Base-by-base conservation (phyloP, 2,329 filamentous ascomycete genomes). In the Alternaria consortialis region DNA sequence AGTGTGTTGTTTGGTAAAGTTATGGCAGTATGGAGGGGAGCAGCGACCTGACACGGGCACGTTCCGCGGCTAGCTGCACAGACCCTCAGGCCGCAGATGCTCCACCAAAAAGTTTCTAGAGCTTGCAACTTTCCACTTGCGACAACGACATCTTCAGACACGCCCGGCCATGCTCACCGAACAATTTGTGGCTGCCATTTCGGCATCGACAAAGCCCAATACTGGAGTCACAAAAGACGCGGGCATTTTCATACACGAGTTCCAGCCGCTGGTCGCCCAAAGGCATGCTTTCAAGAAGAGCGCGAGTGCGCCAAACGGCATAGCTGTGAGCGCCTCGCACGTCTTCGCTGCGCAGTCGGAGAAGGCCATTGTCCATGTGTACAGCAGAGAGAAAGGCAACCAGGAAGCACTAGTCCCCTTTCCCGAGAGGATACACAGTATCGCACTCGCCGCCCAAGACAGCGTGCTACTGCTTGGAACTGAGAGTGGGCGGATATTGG, bases 351-450 rank as follows among this genome's bases (percentile, higher is more conserved):
- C 93, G 4, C 95, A 99, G 78, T 86, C 91, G 51, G 93, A 94
- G 66, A 98, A 97, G 79, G 92, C 93, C 0, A 91, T 97, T 42
- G 86, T 99, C 1, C 92, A 98, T 80, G 93, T 99, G 56, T 99
- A 98, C 80, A 94, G 87, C 59, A 87, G 93, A 56, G 85, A 89
- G 60, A 91, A 91, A 65, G 91, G 91, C 29, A 95, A 91, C 70
- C 93, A 97, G 75, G 94, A 98, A 80, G 91, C 92, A 7, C 86
- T 92, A 17, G 88, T 98, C 20, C 91, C 94, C 0, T 97, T 99
- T 72, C 89, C 91, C 0, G 94, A 98, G 79, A 87, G 89, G 71
- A 92, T 99, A 73, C 89, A 88, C 66, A 93, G 91, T 79, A 81
- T 97, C 71, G 86, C 88, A 23, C 84, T 96, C 56, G 88, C 88